Conservation (phyloP, 2,329 filamentous ascomycete species). For the Alternaria consortialis region DNA sequence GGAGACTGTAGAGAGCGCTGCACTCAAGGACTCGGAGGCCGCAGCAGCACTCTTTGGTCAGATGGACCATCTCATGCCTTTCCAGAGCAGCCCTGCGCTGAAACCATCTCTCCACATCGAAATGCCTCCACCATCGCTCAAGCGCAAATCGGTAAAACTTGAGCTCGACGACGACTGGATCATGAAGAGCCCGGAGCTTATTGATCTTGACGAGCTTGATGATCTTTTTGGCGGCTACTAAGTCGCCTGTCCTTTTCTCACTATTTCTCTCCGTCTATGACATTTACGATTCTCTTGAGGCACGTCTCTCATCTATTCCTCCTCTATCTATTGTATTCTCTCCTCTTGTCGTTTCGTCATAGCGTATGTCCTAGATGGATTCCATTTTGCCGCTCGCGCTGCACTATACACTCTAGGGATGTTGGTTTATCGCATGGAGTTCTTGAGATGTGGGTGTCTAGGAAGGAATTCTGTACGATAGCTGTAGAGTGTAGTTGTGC, state of each 20-base stretch:
- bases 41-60: conserved; percentile 60
- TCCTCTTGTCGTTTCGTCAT: conserved; percentile 25
- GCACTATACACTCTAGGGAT: conserved; percentile 38
- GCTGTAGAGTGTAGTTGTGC: conserved; percentile 37
- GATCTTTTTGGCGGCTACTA: conserved; percentile 20
- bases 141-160: conserved; percentile 46
- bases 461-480: conserved; percentile 42
- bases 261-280: conserved; percentile 28
- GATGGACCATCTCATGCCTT: conserved; percentile 49
- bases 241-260: conserved; percentile 9
- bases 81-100: conserved; percentile 59
- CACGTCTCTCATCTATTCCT: conserved; percentile 38
- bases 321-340: conserved; percentile 27
- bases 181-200: conserved; percentile 79
- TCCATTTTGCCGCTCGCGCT: conserved; percentile 41
- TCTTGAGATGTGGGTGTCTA: conserved; percentile 39
- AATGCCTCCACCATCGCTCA: conserved; percentile 43
- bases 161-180: conserved; percentile 42
- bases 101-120: conserved; percentile 50
- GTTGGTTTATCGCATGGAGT: conserved; percentile 39
- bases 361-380: conserved; percentile 43
- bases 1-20: conserved; percentile 58
- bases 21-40: conserved; percentile 61
- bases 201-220: conserved; percentile 86
- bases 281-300: conserved; percentile 45